Evolutionary conservation across 2,329 filamentous ascomycete species (phyloP), one percentile per base, ranked within the genome.

Genomic region (Epichloe gansuensis): DNA sequence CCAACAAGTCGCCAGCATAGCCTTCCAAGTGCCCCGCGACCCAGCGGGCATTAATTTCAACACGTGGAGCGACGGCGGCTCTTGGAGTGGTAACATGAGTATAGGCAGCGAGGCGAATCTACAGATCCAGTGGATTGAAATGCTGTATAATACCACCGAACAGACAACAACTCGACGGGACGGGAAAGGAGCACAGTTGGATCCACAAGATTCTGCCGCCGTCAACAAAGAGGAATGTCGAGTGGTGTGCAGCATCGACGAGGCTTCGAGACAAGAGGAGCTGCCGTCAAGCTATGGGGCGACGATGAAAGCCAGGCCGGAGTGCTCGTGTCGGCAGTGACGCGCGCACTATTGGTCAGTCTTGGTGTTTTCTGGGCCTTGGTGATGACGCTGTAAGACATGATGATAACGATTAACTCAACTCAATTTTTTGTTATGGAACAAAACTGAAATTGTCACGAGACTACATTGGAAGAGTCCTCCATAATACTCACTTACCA

Each of bases 71-170:
- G 75, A 83, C 55, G 80, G 80, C 21, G 78, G 80, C 4, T 66
- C 67, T 47, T 83, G 79, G 80, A 75, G 74, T 45, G 80, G 79
- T 11, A 75, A 78, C 50, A 82, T 84, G 81, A 72, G 62, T 5
- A 61, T 71, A 5, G 68, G 70, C 3, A 69, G 66, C 11, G 69
- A 70, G 45, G 79, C 80, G 0, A 75, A 72, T 55, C 67, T 83
- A 59, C 76, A 83, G 60, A 72, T 84, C 17, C 75, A 81, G 66
- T 83, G 79, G 80, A 74, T 83, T 45, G 78, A 83, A 60, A 71
- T 83, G 65, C 70, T 79, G 23, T 83, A 76, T 60, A 78, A 78
- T 57, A 63, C 60, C 13, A 74, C 69, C 0, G 51, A 55, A 11
- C 50, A 46, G 1, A 21, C 42, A 28, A 42, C 15, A 21, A 15